Conservation (phyloP, 352 stramenopile species). For the Phytopythium cucurbitacearum region DNA sequence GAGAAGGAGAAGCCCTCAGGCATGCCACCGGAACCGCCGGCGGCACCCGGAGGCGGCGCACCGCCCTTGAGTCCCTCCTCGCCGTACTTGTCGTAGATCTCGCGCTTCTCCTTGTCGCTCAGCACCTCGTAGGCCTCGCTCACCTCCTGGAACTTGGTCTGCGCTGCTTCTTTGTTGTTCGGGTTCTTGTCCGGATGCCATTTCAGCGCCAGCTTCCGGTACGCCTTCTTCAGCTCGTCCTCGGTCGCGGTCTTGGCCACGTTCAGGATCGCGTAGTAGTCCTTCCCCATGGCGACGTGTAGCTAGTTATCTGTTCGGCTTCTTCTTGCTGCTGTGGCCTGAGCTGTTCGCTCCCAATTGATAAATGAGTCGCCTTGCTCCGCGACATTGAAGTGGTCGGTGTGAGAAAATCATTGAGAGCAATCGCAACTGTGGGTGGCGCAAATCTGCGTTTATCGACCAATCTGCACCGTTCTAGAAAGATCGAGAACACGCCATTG, state of each 20-base stretch:
- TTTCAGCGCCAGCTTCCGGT: conserved; percentile 89
- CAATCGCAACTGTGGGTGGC: conserved; percentile 1
- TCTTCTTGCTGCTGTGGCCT: conserved; percentile 5
- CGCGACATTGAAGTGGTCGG: not conserved
- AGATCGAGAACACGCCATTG: conserved; percentile 12
- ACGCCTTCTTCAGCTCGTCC: conserved; percentile 82
- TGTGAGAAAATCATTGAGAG: conserved; percentile 8
- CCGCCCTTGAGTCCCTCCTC: conserved; percentile 87
- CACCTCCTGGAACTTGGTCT: conserved; percentile 93
- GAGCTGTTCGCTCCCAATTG: conserved; percentile 4
- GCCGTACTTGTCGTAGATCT: conserved; percentile 92
- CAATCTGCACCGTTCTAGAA: conserved; percentile 22
- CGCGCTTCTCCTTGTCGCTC: conserved; percentile 90
- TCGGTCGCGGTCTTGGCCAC: conserved; percentile 63
- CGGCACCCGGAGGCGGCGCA: conserved; percentile 7
- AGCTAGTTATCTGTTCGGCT: conserved; percentile 4
- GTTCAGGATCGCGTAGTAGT: conserved; percentile 83
- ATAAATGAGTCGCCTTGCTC: conserved; percentile 1
- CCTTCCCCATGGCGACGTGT: conserved; percentile 57
- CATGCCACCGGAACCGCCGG: conserved; percentile 11
- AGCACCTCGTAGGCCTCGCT: conserved; percentile 92
- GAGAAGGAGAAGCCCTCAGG: conserved; percentile 32
- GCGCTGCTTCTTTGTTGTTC: conserved; percentile 74
- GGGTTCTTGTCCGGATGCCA: conserved; percentile 93
- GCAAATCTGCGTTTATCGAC: conserved; percentile 12